A percentile compares a stretch with the other conserved stretches of the same genome.
Evolutionary conservation across 176 grass and related monocot species (phyloP).

Genomic region (Neostapfia colusana): DNA sequence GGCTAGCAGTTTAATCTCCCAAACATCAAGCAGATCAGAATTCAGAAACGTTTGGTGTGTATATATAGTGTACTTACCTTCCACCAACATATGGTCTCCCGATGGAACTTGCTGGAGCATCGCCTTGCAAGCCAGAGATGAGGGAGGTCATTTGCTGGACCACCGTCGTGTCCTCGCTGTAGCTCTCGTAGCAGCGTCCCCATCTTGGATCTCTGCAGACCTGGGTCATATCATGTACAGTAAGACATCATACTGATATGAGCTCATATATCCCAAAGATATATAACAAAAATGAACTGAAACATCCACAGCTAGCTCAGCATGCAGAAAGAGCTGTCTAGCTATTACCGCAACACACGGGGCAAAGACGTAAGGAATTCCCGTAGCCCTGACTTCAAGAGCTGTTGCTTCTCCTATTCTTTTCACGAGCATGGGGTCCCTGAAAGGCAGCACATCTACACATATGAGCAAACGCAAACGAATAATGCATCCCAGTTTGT

Average conservation of each 20-base stretch:
- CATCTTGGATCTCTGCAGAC: conserved; percentile 90
- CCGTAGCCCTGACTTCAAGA: conserved; percentile 74
- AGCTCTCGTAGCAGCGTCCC: conserved; percentile 97
- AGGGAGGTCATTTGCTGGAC: conserved; percentile 60
- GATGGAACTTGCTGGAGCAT: conserved; percentile 29
- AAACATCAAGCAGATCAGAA: background rate
- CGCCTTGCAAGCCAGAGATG: conserved; percentile 68
- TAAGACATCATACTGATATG: background rate
- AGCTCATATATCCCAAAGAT: background rate
- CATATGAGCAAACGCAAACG: background rate
- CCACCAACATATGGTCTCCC: conserved; percentile 69
- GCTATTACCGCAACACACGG: conserved; percentile 66
- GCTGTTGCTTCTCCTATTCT: conserved; percentile 72
- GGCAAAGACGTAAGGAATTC: conserved; percentile 75
- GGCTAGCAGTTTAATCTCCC: background rate
- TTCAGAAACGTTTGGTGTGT: no score
- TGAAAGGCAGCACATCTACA: conserved; percentile 14
- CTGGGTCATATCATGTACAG: conserved; percentile 37
- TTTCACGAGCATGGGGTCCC: conserved; percentile 61
- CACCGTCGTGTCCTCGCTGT: conserved; percentile 79
- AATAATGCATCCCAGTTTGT: background rate
- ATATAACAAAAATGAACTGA: background rate
- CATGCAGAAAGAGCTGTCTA: background rate
- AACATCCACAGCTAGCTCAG: background rate
- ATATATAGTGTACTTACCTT: conserved; percentile 44